Evolutionary conservation across 2,329 filamentous ascomycete species (phyloP).

Genomic region (Diaporthe ilicicola): DNA sequence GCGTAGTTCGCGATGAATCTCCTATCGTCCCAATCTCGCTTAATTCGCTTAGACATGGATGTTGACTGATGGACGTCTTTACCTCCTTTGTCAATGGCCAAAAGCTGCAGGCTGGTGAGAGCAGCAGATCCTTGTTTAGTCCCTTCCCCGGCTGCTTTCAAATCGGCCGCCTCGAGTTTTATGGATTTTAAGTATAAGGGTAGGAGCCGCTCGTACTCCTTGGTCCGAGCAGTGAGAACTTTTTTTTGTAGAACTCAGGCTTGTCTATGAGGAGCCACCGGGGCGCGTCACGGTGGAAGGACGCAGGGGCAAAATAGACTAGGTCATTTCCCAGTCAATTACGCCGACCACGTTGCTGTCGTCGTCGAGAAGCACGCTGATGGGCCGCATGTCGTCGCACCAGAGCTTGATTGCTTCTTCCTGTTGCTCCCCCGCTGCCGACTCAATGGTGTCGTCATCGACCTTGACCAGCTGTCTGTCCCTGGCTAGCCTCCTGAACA

Average conservation of each 20-base stretch:
- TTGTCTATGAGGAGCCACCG: slow-evolving; percentile 16
- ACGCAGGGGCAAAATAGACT: slow-evolving; percentile 16
- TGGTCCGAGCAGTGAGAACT: neutral
- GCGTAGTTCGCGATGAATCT: slow-evolving; percentile 12
- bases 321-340: slow-evolving; percentile 24
- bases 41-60: neutral
- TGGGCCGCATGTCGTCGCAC: slow-evolving; percentile 27
- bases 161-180: neutral
- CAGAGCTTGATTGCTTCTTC: slow-evolving; percentile 17
- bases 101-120: neutral
- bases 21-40: slow-evolving; percentile 6
- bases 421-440: neutral
- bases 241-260: neutral
- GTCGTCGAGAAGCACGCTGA: slow-evolving; percentile 21
- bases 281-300: neutral
- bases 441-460: neutral
- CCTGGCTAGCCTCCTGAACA: slow-evolving; percentile 43
- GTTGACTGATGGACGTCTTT: no score
- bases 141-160: neutral
- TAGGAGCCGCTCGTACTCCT: neutral
- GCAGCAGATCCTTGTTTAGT: fast-evolving
- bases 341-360: slow-evolving; percentile 13
- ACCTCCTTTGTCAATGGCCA: neutral
- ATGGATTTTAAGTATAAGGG: slow-evolving; percentile 1
- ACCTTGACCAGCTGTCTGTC: neutral